Evolutionary conservation across 352 stramenopile genomes (phyloP).

Genomic region (Phytophthora ramorum): DNA sequence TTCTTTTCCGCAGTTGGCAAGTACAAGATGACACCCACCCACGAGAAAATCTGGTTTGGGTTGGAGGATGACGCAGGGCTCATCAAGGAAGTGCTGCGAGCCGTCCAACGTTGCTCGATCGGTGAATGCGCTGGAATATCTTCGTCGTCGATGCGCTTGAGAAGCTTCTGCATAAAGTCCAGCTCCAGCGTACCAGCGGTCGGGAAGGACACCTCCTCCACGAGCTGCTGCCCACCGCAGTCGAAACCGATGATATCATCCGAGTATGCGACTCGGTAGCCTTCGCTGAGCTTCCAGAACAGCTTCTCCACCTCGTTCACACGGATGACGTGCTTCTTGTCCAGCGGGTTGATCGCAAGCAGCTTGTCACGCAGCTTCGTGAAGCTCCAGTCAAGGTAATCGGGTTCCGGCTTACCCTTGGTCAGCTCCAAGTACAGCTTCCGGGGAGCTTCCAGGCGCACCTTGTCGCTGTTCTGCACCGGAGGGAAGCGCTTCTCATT

Average conservation of each 20-base stretch:
- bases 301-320: constrained; percentile 96
- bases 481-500: constrained; percentile 53
- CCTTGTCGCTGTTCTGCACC: constrained; percentile 54
- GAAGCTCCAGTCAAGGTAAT: constrained; percentile 84
- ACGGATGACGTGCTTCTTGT: constrained; percentile 92
- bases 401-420: constrained; percentile 56
- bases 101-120: constrained; percentile 98
- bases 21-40: constrained; percentile 99
- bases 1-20: constrained; percentile 79
- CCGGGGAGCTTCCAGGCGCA: constrained; percentile 77
- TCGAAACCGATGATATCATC: constrained; percentile 99
- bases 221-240: constrained; percentile 98
- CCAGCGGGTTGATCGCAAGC: constrained; percentile 85
- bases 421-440: constrained; percentile 84
- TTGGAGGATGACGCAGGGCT: constrained; percentile 91
- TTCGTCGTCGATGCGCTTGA: constrained; percentile 92
- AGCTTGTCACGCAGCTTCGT: constrained; percentile 88
- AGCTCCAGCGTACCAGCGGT: constrained; percentile 86
- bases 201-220: constrained; percentile 97
- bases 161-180: constrained; percentile 94
- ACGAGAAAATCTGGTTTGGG: constrained; percentile 87
- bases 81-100: constrained; percentile 91
- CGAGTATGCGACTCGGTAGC: constrained; percentile 90
- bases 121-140: constrained; percentile 95
- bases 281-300: constrained; percentile 96